phyloP scores from a whole-genome alignment of 1,284 basidiomycete species.

The Moniliella sp. region DNA sequence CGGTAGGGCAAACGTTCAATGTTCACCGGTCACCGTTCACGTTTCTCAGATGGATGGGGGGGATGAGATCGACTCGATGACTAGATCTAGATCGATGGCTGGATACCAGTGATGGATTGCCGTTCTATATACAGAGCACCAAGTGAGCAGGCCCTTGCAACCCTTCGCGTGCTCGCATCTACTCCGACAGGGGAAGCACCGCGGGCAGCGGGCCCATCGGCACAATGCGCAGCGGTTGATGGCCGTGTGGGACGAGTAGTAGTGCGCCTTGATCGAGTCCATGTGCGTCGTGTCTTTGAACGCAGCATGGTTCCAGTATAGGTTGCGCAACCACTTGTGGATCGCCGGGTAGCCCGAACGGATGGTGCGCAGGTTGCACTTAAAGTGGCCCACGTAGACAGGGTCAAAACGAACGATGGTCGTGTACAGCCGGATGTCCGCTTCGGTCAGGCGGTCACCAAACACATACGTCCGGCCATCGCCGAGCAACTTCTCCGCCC shows the following conservation, averaged over 20 bases:
- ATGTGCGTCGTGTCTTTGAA: conserved; percentile 78
- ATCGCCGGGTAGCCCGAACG: conserved; percentile 19
- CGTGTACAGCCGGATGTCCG: conserved; percentile 44
- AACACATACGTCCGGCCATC: conserved; percentile 60
- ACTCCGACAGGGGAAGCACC: conserved; percentile 20
- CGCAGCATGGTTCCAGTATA: conserved; percentile 73
- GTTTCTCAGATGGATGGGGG: too few species aligned
- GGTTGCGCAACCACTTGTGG: conserved; percentile 48
- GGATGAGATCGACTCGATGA: too few species aligned
- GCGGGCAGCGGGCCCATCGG: conserved; percentile 20
- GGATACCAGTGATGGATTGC: too few species aligned
- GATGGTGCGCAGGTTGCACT: conserved; percentile 48
- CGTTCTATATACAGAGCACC: too few species aligned
- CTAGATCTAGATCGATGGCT: too few species aligned
- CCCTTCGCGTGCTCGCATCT: too few species aligned
- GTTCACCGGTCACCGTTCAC: too few species aligned
- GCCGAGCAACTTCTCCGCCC: conserved; percentile 52
- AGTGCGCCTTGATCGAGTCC: conserved; percentile 38
- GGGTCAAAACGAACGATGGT: neutral
- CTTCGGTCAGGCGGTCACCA: conserved; percentile 64
- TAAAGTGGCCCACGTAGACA: conserved; percentile 32
- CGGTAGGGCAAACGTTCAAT: too few species aligned
- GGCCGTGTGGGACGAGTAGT: conserved; percentile 25
- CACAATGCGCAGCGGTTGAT: conserved; percentile 21
- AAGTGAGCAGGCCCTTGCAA: too few species aligned